Evolutionary conservation across 2,329 filamentous ascomycete genomes (phyloP).

Genomic region (Colletotrichum tropicale): DNA sequence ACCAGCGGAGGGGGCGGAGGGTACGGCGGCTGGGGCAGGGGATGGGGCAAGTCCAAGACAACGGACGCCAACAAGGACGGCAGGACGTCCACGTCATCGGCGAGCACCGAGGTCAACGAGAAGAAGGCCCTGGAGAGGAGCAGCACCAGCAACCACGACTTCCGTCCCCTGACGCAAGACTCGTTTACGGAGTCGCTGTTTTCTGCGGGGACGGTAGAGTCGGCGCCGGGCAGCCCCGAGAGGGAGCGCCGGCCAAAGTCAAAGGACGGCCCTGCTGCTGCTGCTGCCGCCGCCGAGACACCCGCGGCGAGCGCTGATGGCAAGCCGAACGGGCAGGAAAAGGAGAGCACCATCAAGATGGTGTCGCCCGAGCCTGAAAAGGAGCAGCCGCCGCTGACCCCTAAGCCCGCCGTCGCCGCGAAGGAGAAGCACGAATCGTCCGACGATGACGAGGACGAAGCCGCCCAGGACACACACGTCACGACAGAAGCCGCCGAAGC

Average conservation of each 20-base stretch:
- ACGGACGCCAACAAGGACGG: conserved; percentile 26
- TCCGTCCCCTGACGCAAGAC: conserved; percentile 40
- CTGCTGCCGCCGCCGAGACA: background rate
- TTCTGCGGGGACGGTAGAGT: conserved; percentile 32
- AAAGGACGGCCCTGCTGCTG: background rate
- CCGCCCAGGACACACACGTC: background rate
- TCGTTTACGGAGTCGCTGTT: conserved; percentile 52
- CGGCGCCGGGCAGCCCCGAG: background rate
- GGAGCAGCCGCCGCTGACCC: background rate
- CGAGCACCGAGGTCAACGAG: background rate
- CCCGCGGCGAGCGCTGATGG: background rate
- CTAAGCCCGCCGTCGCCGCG: background rate
- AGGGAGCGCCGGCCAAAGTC: background rate
- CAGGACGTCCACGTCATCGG: conserved; percentile 4
- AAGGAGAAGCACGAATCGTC: background rate
- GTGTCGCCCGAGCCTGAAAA: background rate
- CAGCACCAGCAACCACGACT: background rate
- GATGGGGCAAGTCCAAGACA: conserved; percentile 27
- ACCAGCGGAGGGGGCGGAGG: background rate
- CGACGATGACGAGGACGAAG: conserved; percentile 4
- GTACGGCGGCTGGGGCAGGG: conserved; percentile 37
- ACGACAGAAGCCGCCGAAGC: conserved; percentile 15
- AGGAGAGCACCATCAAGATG: background rate
- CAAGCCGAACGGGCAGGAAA: background rate
- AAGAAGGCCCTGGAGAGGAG: background rate